Evolutionary conservation across 257 asterid species (phyloP).

Genomic region (Solanum bulbocastanum): DNA sequence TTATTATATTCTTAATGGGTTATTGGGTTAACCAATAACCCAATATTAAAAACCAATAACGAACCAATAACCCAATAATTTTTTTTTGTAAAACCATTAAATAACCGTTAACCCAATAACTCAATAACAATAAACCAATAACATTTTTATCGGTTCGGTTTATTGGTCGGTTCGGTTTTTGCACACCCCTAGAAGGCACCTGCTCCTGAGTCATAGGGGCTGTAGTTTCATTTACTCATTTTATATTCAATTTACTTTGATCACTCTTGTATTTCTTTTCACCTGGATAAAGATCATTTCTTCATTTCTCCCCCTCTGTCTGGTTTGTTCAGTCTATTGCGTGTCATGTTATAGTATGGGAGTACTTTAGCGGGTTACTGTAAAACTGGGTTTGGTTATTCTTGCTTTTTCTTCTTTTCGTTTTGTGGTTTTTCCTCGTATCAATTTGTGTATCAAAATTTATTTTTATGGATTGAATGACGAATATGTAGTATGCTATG

Average conservation of each 20-base stretch:
- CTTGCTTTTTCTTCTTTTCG: not conserved
- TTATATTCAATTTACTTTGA: constrained; percentile 15
- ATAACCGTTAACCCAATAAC: no score
- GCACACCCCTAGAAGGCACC: no score
- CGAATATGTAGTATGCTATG: not conserved
- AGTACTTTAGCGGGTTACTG: not conserved
- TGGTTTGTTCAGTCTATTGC: not conserved
- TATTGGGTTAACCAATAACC: no score
- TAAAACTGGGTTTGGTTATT: not conserved
- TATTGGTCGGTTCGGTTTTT: no score
- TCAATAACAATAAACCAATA: no score
- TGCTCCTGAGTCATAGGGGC: not conserved
- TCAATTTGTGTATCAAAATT: not conserved
- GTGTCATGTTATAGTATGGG: not conserved
- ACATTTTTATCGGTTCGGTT: no score
- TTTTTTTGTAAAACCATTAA: no score
- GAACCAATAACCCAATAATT: no score
- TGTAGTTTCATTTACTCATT: not conserved
- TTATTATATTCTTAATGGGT: no score
- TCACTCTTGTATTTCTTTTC: not conserved
- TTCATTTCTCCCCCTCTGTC: not conserved
- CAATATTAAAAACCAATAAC: no score
- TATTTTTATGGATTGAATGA: not conserved
- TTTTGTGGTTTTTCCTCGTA: not conserved
- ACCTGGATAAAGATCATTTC: not conserved